Base-by-base conservation (phyloP, 108 stramenopile species). In the Fragilaria radians region DNA sequence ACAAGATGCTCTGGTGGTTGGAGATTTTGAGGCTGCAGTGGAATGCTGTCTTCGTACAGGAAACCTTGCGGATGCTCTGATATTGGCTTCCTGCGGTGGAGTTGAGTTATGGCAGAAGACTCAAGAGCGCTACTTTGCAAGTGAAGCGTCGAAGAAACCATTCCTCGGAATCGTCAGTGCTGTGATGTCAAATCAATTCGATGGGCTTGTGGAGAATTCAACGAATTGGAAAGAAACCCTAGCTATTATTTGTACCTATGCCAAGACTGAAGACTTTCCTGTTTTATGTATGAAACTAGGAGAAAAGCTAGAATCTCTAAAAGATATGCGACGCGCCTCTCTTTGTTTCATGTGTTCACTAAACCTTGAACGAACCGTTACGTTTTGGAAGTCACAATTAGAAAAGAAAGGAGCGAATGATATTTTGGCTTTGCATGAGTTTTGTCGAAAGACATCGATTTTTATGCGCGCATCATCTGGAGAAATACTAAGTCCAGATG, bases 331-430 rank as follows among this genome's bases (percentile, higher is more conserved):
- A 21, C 78, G 70, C 61, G 97, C 97, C 3, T 86, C 88, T 27
- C 75, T 97, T 3, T 97, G 96, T 56, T 97, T 83, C 86, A 92
- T 98, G 85, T 98, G 96, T 58, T 88, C 95, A 9, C 70, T 93
- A 66, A 94, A 90, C 65, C 78, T 97, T 32, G 75, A 73, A 22
- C 77, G 83, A 63, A 79, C 95, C 18, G 83, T 91, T 1, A 66
- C 68, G 46, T 88, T 79, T 67, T 96, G 95, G 95, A 86, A 74
- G 48, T 55, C 76, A 33, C 83, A 92, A 46, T 65, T 93, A 30
- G 53, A 71, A 36, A 70, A 68, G 42, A 46, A 54, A 58, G 72
- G 81, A 7, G 48, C 48, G 7, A 58, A 66, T 23, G 79, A 88
- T 68, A 52, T 89, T 21, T n/a, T 74, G 53, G 83, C 89, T 5